These are phyloP conservation scores for Aeminium ludgeri DNA, from an alignment of 495 filamentous ascomycete genomes.

Conservation along the genomic window DNA sequence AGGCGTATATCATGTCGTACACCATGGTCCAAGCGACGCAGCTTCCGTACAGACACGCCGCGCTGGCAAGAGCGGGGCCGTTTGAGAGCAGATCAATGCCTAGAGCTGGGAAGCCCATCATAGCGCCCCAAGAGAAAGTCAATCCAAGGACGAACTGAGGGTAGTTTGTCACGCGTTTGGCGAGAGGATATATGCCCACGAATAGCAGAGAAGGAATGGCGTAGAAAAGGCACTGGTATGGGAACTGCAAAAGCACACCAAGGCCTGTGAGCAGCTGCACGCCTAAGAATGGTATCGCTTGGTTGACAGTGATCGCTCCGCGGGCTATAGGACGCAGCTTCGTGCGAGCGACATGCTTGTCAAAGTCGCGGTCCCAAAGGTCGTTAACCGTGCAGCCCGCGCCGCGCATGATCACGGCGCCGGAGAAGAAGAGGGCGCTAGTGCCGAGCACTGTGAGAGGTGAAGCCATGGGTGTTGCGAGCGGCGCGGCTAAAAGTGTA, in stretches of 20 bases:
- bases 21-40: constrained; percentile 88
- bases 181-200: constrained; percentile 72
- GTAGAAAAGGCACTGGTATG: constrained; percentile 66
- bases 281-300: constrained; percentile 68
- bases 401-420: constrained; percentile 88
- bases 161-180: constrained; percentile 87
- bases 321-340: constrained; percentile 78
- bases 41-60: constrained; percentile 61
- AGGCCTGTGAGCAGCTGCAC: constrained; percentile 67
- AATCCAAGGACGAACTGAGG: constrained; percentile 83
- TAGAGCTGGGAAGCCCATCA: constrained; percentile 90
- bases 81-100: constrained; percentile 65
- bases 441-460: constrained; percentile 44
- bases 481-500: constrained; percentile 49
- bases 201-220: constrained; percentile 70
- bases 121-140: constrained; percentile 92
- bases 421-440: constrained; percentile 61
- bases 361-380: constrained; percentile 86
- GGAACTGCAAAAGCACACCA: constrained; percentile 72
- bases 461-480: constrained; percentile 40
- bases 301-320: constrained; percentile 55
- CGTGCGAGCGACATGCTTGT: constrained; percentile 78
- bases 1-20: constrained; percentile 98
- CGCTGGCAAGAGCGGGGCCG: constrained; percentile 43
- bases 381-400: constrained; percentile 98